A percentile compares a stretch with the other conserved stretches of the same genome.
These are phyloP conservation scores for Kazachstania bromeliacearum DNA, from an alignment of 805 yeast species.

Conservation along the genomic window DNA sequence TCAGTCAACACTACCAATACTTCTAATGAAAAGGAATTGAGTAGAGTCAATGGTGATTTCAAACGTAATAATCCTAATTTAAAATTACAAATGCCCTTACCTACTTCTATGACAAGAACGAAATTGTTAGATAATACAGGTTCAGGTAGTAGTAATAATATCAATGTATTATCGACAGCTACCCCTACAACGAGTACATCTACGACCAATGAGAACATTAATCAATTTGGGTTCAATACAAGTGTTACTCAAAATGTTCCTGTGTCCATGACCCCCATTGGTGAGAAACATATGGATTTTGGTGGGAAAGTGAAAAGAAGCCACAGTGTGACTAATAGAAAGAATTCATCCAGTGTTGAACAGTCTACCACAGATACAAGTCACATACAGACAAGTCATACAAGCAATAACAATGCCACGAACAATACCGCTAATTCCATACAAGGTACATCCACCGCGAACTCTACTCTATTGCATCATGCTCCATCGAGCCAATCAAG, in stretches of 20 bases:
- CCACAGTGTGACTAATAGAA: constrained; percentile 16
- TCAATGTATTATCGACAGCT: constrained; percentile 31
- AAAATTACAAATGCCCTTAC: constrained; percentile 69
- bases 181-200: constrained; percentile 19
- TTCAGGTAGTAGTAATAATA: constrained; percentile 1
- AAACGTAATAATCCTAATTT: constrained; percentile 45
- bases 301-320: constrained; percentile 17
- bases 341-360: constrained; percentile 3
- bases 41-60: constrained; percentile 26
- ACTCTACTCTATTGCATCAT: not conserved
- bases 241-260: constrained; percentile 41
- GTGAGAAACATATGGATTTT: constrained; percentile 41
- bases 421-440: no score
- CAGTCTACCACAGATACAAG: not conserved
- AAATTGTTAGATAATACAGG: constrained; percentile 17
- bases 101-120: constrained; percentile 36
- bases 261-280: constrained; percentile 71
- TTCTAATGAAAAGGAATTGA: constrained; percentile 11
- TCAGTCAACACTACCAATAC: constrained; percentile 4
- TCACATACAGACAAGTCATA: constrained; percentile 1
- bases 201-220: constrained; percentile 35
- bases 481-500: not conserved
- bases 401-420: not conserved
- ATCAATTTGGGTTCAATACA: constrained; percentile 61
- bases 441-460: not conserved